Conservation (phyloP, 371 early-diverging fungal genomes). For the Mortierella sp. region DNA sequence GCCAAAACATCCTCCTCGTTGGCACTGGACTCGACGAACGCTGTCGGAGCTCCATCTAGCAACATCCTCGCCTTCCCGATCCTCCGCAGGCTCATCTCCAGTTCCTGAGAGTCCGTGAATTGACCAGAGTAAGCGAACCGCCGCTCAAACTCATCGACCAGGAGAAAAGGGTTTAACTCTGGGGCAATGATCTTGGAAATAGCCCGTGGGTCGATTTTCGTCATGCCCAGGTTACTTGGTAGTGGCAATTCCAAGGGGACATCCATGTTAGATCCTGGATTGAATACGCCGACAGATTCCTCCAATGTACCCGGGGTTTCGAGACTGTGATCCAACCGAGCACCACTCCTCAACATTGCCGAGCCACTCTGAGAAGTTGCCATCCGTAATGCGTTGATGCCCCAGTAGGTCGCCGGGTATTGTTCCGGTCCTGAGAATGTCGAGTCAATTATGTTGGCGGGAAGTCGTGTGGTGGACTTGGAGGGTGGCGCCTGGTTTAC, state of each 20-base stretch:
- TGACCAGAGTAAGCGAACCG: neutral
- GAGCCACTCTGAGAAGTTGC: conserved; percentile 4
- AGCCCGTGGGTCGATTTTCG: neutral
- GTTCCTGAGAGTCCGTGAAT: conserved; percentile 12
- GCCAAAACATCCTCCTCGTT: conserved; percentile 37
- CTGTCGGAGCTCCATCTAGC: conserved; percentile 13
- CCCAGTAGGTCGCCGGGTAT: conserved; percentile 13
- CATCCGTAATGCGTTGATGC: conserved; percentile 27
- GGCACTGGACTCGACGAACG: conserved; percentile 25
- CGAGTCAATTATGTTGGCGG: neutral
- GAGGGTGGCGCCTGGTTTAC: conserved; percentile 4
- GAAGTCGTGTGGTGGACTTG: neutral
- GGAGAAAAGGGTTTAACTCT: neutral
- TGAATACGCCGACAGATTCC: neutral
- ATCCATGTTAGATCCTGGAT: neutral
- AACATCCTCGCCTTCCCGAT: conserved; percentile 25
- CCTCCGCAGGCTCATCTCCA: conserved; percentile 15
- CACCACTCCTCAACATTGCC: conserved; percentile 12
- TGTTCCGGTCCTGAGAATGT: neutral
- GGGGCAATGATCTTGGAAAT: neutral
- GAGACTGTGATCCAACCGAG: neutral
- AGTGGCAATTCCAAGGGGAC: neutral
- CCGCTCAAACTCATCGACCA: neutral
- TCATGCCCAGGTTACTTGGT: neutral
- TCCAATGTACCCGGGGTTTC: conserved; percentile 16